Percentiles rank a stretch among this genome's conserved stretches.
phyloP scores from a whole-genome alignment of 202 grass and related monocot species.

The Panicum virgatum region DNA sequence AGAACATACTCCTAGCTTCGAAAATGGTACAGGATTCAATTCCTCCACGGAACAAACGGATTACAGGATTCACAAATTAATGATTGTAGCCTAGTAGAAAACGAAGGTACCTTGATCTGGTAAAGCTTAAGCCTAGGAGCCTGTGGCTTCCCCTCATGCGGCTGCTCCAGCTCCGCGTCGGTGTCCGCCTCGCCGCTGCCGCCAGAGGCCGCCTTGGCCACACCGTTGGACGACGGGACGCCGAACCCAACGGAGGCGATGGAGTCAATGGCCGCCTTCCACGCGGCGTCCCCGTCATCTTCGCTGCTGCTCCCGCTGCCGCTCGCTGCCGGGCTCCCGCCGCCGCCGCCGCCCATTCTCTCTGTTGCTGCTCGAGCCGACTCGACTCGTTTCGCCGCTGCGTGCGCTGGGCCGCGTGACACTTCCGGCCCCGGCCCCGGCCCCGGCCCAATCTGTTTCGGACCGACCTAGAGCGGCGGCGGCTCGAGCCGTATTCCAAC shows the following conservation, averaged over 20 bases:
- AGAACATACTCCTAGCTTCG: not conserved
- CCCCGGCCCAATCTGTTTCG: not conserved
- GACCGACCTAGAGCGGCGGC: slow-evolving; percentile 13
- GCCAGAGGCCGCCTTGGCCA: slow-evolving; percentile 32
- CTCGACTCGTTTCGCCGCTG: too few relatives aligned
- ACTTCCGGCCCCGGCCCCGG: not conserved
- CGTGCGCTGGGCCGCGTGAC: not conserved
- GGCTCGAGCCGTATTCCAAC: slow-evolving; percentile 27
- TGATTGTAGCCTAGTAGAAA: not conserved
- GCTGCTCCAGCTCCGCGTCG: slow-evolving; percentile 32
- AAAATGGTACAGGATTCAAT: slow-evolving; percentile 13
- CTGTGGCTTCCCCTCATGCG: slow-evolving; percentile 28
- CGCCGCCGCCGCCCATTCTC: slow-evolving; percentile 39
- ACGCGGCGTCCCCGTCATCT: slow-evolving; percentile 76
- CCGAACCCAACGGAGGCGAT: slow-evolving; percentile 52
- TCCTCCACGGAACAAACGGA: slow-evolving; percentile 17
- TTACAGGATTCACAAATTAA: not conserved
- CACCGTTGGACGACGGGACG: slow-evolving; percentile 45
- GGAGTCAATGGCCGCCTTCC: slow-evolving; percentile 82
- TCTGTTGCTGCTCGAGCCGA: too few relatives aligned
- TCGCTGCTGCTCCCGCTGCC: slow-evolving; percentile 61
- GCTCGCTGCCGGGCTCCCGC: slow-evolving; percentile 37
- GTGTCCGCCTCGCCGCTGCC: not conserved
- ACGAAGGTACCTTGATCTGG: slow-evolving; percentile 73
- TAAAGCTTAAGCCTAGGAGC: slow-evolving; percentile 75